phyloP scores from a whole-genome alignment of 2,329 filamentous ascomycete species.

The Cordyceps tenuipes region DNA sequence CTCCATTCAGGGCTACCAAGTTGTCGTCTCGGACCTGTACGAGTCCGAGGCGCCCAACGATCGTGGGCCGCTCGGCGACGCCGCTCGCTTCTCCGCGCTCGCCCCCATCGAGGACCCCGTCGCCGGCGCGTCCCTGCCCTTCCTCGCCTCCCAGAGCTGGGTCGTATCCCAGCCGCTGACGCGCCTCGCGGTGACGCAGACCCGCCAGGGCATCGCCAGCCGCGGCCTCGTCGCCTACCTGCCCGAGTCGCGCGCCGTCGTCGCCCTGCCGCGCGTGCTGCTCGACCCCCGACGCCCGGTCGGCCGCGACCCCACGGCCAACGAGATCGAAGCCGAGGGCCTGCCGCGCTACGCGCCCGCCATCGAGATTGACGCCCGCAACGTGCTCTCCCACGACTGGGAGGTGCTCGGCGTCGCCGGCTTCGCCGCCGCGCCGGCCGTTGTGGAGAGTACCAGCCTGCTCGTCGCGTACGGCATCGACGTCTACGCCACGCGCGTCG shows the following conservation, averaged over 20 bases:
- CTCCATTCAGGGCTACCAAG: constrained; percentile 71
- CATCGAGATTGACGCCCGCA: constrained; percentile 76
- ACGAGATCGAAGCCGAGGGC: constrained; percentile 72
- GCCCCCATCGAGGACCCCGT: constrained; percentile 51
- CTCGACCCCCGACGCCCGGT: constrained; percentile 83
- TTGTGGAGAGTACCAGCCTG: constrained; percentile 86
- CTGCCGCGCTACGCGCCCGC: constrained; percentile 66
- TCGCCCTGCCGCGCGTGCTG: constrained; percentile 68
- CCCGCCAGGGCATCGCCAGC: constrained; percentile 82
- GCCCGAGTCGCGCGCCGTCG: constrained; percentile 62
- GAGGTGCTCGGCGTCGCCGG: constrained; percentile 68
- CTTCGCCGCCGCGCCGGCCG: constrained; percentile 66
- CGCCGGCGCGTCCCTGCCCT: constrained; percentile 53
- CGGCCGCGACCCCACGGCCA: constrained; percentile 70
- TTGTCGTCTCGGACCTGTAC: constrained; percentile 81
- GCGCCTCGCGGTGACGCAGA: constrained; percentile 76
- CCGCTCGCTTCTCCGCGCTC: constrained; percentile 70
- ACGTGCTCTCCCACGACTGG: constrained; percentile 70
- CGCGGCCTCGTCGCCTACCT: constrained; percentile 75
- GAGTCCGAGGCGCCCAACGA: constrained; percentile 79
- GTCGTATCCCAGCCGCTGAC: constrained; percentile 72
- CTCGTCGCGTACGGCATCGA: constrained; percentile 85
- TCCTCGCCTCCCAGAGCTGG: constrained; percentile 72
- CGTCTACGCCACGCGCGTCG: constrained; percentile 75
- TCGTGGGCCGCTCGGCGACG: constrained; percentile 65